These are phyloP conservation scores for Neckera pumila DNA, from an alignment of 225 moss, liverwort and hornwort species.

Conservation along the genomic window DNA sequence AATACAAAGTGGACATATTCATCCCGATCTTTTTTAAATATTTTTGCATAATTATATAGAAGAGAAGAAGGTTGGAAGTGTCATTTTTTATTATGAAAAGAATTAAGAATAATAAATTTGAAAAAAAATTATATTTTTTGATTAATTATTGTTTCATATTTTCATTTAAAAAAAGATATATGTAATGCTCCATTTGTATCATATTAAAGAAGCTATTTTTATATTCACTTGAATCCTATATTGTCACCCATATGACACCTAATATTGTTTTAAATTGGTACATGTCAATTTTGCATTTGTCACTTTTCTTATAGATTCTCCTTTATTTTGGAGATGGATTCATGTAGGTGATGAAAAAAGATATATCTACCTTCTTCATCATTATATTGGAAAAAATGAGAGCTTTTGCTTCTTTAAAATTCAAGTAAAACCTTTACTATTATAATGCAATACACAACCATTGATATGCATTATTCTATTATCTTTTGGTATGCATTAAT, in stretches of 20 bases:
- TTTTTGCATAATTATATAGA: no score
- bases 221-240: not conserved
- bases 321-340: not conserved
- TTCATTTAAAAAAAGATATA: not conserved
- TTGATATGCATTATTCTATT: not conserved
- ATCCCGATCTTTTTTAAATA: not conserved
- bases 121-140: not conserved
- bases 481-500: not conserved
- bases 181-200: not conserved
- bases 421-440: not conserved
- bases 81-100: not conserved
- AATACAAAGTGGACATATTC: not conserved
- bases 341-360: not conserved
- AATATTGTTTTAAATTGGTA: not conserved
- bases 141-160: not conserved
- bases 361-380: not conserved
- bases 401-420: not conserved
- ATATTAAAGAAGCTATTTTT: not conserved
- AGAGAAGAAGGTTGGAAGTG: not conserved
- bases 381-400: not conserved
- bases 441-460: not conserved
- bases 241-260: not conserved
- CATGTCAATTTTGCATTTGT: accelerated
- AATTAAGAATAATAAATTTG: not conserved
- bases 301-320: not conserved